These are phyloP conservation scores for Rhizophlyctis rosea DNA, from an alignment of 192 early-diverging fungal genomes.

Conservation along the genomic window DNA sequence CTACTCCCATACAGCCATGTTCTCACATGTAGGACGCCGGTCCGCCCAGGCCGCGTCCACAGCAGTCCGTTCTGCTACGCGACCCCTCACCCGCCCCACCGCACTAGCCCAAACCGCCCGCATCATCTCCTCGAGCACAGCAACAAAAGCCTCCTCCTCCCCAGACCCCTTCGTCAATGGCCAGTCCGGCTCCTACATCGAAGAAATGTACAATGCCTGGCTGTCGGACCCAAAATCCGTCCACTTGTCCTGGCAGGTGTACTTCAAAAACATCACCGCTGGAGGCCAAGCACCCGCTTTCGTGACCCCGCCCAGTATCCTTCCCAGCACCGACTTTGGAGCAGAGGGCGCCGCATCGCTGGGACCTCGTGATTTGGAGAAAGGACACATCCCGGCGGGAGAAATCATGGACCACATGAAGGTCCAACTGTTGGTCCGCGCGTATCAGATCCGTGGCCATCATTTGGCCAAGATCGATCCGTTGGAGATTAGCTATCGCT, in stretches of 20 bases:
- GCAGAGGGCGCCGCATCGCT: constrained; percentile 17
- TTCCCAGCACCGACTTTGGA: constrained; percentile 46
- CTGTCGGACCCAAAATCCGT: constrained; percentile 84
- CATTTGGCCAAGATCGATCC: constrained; percentile 95
- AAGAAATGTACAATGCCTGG: constrained; percentile 96
- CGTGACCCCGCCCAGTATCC: constrained; percentile 76
- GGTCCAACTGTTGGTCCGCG: constrained; percentile 92
- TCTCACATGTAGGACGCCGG: too few species aligned
- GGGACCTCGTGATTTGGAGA: too few species aligned
- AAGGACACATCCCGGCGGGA: constrained; percentile 46
- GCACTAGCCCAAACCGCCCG: too few species aligned
- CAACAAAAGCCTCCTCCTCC: constrained; percentile 1
- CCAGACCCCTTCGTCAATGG: constrained; percentile 74
- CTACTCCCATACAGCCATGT: too few species aligned
- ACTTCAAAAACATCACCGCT: constrained; percentile 69
- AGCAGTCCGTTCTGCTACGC: too few species aligned
- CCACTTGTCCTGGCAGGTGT: constrained; percentile 94
- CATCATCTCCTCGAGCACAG: too few species aligned
- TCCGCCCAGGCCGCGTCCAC: too few species aligned
- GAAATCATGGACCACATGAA: constrained; percentile 97
- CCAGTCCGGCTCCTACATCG: constrained; percentile 80
- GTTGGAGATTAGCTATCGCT: constrained; percentile 73
- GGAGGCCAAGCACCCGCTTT: constrained; percentile 57
- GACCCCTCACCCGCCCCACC: too few species aligned
- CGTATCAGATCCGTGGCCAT: constrained; percentile 93